Percentiles rank a stretch among this genome's conserved stretches.
Conservation (phyloP, 2,329 filamentous ascomycete genomes). For the Coleophoma crateriformis region DNA sequence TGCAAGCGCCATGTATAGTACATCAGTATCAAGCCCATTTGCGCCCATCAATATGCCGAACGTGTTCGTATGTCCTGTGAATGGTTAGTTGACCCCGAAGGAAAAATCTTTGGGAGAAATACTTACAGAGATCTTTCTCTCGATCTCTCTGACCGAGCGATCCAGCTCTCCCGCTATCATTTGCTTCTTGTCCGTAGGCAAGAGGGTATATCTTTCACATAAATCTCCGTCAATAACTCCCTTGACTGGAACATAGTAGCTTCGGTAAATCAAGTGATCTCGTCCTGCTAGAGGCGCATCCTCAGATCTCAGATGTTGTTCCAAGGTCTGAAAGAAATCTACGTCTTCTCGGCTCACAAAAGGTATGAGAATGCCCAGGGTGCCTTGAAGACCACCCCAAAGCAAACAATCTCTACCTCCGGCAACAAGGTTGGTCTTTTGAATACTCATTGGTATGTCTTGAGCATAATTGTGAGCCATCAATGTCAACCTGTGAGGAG, state of each 20-base stretch:
- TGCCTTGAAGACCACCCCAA: slow-evolving; percentile 93
- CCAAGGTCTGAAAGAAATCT: slow-evolving; percentile 94
- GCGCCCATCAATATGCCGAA: slow-evolving; percentile 39
- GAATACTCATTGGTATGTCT: slow-evolving; percentile 85
- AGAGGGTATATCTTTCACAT: slow-evolving; percentile 81
- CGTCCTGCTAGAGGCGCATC: slow-evolving; percentile 85
- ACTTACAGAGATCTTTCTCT: slow-evolving; percentile 81
- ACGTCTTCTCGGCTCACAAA: slow-evolving; percentile 90
- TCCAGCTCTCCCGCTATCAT: slow-evolving; percentile 93
- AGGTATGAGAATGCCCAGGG: slow-evolving; percentile 86
- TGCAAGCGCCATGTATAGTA: slow-evolving; percentile 9
- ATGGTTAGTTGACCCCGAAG: slow-evolving; percentile 10
- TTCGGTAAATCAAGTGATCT: slow-evolving; percentile 91
- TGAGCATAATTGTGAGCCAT: slow-evolving; percentile 88
- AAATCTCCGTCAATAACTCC: slow-evolving; percentile 95
- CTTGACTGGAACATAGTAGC: slow-evolving; percentile 96
- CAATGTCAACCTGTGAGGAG: slow-evolving; percentile 76
- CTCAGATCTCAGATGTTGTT: slow-evolving; percentile 80
- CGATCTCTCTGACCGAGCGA: slow-evolving; percentile 85
- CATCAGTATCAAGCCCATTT: slow-evolving; percentile 10
- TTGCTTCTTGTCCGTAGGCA: slow-evolving; percentile 85
- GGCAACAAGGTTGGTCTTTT: slow-evolving; percentile 84
- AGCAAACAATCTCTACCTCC: slow-evolving; percentile 88
- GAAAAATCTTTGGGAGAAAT: neutral
- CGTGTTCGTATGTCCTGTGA: slow-evolving; percentile 49